Evolutionary conservation across 2,329 filamentous ascomycete species (phyloP), one percentile per base, ranked within the genome.

Genomic region (Pyricularia pennisetigena): DNA sequence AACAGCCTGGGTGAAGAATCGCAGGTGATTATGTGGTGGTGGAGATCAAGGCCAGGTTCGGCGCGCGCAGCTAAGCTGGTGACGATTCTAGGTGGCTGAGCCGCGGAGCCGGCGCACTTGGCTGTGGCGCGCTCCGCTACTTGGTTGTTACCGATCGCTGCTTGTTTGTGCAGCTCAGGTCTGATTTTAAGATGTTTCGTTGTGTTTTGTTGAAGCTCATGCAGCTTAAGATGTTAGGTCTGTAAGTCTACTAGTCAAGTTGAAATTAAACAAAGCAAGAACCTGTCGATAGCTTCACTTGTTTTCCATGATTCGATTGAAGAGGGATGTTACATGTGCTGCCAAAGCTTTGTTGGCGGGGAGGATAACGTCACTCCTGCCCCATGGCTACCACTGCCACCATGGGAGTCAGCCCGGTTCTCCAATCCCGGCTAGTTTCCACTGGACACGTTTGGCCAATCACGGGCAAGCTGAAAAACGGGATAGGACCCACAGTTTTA

Each of bases 1-100:
- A 26, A 12, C 14, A 30, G 30, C 10, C 20, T 14, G 28, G 12
- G 62, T 12, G 62, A 64, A 3, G 54, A 62, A 23, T 30, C 54
- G 54, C 35, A 23, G 29, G n/a, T 30, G 57, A 54, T 63, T 29
- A 10, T 62, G 29, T 67, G 41, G 61, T 67, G 54, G 66, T 67
- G 66, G 66, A 67, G 66, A 35, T 67, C 24, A n/a, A 63, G 62
- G 54, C 62, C 66, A 24, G 24, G 66, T 29, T 54, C 66, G 41
- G 66, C n/a, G 49, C 16, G 41, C 29, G 64, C 23, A 35, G 62
- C 28, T 35, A 29, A 35, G 62, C 41, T 67, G 66, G 66, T 67
- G 66, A 67, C 66, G 66, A 20, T 35, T 41, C 61, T 30, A 35
- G 57, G 66, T 67, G 66, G 66, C 66, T 67, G 66, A 67, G 66